Percentiles rank a stretch among this genome's conserved stretches.
Evolutionary conservation across 192 early-diverging fungal genomes (phyloP).

Genomic region (Backusella liffmaniae): DNA sequence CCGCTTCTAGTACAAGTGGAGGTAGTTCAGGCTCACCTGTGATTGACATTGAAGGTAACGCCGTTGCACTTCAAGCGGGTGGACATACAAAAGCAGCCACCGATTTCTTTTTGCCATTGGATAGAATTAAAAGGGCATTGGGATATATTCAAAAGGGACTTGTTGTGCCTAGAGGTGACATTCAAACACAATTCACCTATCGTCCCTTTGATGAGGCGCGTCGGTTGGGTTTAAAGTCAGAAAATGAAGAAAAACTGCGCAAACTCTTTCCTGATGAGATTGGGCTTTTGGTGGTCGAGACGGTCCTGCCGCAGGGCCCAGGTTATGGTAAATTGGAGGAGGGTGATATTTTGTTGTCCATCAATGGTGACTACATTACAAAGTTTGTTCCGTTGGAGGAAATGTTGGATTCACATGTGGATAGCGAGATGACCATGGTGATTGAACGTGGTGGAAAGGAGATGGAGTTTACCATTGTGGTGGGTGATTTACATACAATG

Average conservation of each 20-base stretch:
- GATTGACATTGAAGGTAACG: slow-evolving; percentile 77
- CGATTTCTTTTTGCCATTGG: slow-evolving; percentile 84
- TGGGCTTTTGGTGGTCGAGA: slow-evolving; percentile 78
- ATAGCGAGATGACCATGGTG: slow-evolving; percentile 50
- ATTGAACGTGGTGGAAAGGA: slow-evolving; percentile 76
- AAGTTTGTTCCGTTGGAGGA: slow-evolving; percentile 78
- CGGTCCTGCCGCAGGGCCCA: slow-evolving; percentile 72
- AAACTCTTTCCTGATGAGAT: slow-evolving; percentile 62
- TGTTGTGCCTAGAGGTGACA: slow-evolving; percentile 61
- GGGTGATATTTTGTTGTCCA: slow-evolving; percentile 70
- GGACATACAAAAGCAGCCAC: slow-evolving; percentile 74
- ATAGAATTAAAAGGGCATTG: slow-evolving; percentile 64
- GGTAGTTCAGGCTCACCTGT: slow-evolving; percentile 80
- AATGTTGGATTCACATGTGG: slow-evolving; percentile 69
- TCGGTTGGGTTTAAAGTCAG: slow-evolving; percentile 60
- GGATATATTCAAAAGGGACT: slow-evolving; percentile 47
- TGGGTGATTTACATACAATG: slow-evolving; percentile 76
- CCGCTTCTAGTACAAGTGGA: slow-evolving; percentile 73
- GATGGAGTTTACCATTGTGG: slow-evolving; percentile 54
- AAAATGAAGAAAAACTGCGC: slow-evolving; percentile 65
- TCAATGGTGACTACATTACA: slow-evolving; percentile 74
- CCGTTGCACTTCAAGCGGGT: slow-evolving; percentile 80
- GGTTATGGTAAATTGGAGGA: slow-evolving; percentile 66
- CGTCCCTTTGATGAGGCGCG: slow-evolving; percentile 78
- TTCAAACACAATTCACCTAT: slow-evolving; percentile 72